Evolutionary conservation across 2,329 filamentous ascomycete genomes (phyloP).

Genomic region (Chalara sp.): DNA sequence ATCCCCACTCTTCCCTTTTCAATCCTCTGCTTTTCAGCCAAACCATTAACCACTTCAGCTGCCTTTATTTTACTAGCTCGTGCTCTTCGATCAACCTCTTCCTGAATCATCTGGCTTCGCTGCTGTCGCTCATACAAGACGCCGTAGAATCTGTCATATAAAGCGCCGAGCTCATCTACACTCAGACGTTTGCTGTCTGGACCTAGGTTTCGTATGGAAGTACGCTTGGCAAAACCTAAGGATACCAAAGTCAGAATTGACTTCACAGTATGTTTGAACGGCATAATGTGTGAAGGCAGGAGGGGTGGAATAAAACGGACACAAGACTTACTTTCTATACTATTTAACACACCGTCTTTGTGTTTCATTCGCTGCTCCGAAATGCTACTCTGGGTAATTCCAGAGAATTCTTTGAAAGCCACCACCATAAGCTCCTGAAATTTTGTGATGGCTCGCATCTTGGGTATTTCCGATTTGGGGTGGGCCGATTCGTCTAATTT

Average conservation of each 20-base stretch:
- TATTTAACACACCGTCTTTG: slow-evolving; percentile 88
- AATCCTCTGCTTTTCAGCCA: slow-evolving; percentile 42
- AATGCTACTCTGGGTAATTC: slow-evolving; percentile 89
- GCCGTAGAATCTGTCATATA: slow-evolving; percentile 93
- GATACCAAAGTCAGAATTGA: neutral
- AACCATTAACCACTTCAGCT: slow-evolving; percentile 35
- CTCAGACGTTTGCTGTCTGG: slow-evolving; percentile 90
- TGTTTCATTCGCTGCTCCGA: slow-evolving; percentile 85
- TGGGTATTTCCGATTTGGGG: slow-evolving; percentile 90
- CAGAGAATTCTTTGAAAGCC: slow-evolving; percentile 95
- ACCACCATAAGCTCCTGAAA: slow-evolving; percentile 99
- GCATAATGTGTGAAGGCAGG: neutral
- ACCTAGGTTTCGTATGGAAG: slow-evolving; percentile 89
- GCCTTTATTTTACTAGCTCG: slow-evolving; percentile 55
- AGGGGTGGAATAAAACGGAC: neutral
- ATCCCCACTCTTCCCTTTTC: slow-evolving; percentile 84
- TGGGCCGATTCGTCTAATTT: slow-evolving; percentile 92
- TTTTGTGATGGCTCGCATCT: slow-evolving; percentile 84
- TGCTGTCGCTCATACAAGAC: slow-evolving; percentile 90
- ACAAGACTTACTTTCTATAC: slow-evolving; percentile 68
- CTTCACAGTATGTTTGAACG: neutral
- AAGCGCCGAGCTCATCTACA: slow-evolving; percentile 75
- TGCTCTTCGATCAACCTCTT: slow-evolving; percentile 61
- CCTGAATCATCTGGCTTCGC: slow-evolving; percentile 67
- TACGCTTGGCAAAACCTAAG: slow-evolving; percentile 78